phyloP scores from a whole-genome alignment of 768 basidiomycete species.

The Agaricus subrufescens region DNA sequence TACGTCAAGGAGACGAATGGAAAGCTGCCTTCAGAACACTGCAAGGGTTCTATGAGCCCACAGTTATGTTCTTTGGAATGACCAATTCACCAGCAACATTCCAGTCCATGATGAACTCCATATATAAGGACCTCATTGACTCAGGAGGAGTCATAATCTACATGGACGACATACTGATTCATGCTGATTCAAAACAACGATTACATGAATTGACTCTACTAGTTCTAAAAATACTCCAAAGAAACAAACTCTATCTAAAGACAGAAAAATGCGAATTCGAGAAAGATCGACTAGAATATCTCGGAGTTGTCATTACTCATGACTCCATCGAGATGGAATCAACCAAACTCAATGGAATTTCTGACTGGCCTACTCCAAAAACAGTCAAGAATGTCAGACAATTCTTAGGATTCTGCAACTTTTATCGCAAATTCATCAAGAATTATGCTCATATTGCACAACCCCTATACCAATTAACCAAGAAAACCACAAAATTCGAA shows the following conservation, averaged over 20 bases:
- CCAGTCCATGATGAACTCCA: constrained; percentile 14
- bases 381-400: constrained; percentile 28
- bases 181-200: constrained; percentile 8
- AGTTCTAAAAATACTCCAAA: background rate
- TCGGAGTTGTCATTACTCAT: background rate
- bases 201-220: background rate
- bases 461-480: background rate
- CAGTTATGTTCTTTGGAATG: constrained; percentile 16
- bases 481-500: background rate
- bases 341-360: constrained; percentile 31
- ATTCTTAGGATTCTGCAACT: constrained; percentile 43
- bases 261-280: constrained; percentile 8
- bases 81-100: constrained; percentile 12
- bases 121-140: constrained; percentile 16
- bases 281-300: constrained; percentile 1
- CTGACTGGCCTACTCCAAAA: constrained; percentile 30
- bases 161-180: constrained; percentile 37
- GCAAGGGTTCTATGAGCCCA: constrained; percentile 14
- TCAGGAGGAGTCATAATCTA: constrained; percentile 29
- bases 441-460: constrained; percentile 20
- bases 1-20: constrained; percentile 4
- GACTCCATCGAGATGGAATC: constrained; percentile 25
- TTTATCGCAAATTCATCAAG: constrained; percentile 36
- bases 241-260: constrained; percentile 3
- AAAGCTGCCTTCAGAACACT: constrained; percentile 6